Percentiles rank a stretch among this genome's conserved stretches.
phyloP scores from a whole-genome alignment of 2,329 filamentous ascomycete genomes.

The Tolypocladium ophioglossoides region DNA sequence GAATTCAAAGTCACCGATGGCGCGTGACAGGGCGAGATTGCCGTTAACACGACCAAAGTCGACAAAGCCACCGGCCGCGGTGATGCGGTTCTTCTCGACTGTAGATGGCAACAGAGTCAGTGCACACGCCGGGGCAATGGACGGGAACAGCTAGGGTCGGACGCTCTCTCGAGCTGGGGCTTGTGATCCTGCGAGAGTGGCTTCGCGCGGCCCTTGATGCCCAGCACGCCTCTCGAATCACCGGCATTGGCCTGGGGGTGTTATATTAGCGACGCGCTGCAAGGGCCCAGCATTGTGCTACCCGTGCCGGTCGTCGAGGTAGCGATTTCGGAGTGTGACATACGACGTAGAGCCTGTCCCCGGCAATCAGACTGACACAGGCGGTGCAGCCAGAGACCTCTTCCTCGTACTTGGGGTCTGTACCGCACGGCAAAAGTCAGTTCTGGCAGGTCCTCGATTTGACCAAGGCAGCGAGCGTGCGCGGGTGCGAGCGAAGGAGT shows the following conservation, averaged over 20 bases:
- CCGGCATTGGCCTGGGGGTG: conserved; percentile 76
- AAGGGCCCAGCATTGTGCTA: not conserved
- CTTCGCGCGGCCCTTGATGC: conserved; percentile 94
- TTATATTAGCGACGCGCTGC: not conserved
- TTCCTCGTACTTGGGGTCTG: conserved; percentile 94
- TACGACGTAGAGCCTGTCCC: conserved; percentile 92
- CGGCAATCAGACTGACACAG: conserved; percentile 78
- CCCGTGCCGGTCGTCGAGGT: not conserved
- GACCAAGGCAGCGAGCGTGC: not conserved
- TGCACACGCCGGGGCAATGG: conserved; percentile 1
- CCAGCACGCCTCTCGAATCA: conserved; percentile 88
- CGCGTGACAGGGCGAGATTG: conserved; percentile 90
- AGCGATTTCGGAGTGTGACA: conserved; percentile 28
- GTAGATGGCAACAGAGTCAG: conserved; percentile 10
- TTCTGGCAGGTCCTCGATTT: not conserved
- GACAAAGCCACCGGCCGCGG: conserved; percentile 90
- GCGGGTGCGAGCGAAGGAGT: not conserved
- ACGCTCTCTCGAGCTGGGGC: conserved; percentile 87
- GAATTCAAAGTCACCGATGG: conserved; percentile 98
- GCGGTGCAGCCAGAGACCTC: conserved; percentile 98
- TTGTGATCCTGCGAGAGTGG: conserved; percentile 99
- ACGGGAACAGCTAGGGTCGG: not conserved
- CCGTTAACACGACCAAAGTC: conserved; percentile 98
- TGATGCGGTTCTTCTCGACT: conserved; percentile 95
- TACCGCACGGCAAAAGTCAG: conserved; percentile 1